Conservation (phyloP, 2,329 filamentous ascomycete species). For the Chrysoporthe austroafricana region DNA sequence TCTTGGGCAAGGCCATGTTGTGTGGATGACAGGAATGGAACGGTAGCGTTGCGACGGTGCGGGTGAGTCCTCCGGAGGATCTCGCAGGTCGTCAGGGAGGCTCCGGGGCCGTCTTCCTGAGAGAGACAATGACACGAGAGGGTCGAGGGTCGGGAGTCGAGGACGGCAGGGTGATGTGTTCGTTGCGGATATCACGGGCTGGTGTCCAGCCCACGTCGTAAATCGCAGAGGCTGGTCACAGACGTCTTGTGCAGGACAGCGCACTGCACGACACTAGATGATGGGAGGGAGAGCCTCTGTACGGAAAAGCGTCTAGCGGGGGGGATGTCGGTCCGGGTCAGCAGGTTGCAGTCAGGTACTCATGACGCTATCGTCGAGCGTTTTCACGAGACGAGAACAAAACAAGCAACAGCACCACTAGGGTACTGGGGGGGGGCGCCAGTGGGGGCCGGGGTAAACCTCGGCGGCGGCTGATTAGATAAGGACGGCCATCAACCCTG, state of each 20-base stretch:
- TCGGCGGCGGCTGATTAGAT: constrained; percentile 9
- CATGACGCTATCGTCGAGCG: constrained; percentile 17
- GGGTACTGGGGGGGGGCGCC: no score
- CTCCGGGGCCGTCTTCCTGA: neutral
- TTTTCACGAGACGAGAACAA: constrained; percentile 4
- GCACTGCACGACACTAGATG: neutral
- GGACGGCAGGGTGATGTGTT: neutral
- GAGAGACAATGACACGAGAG: neutral
- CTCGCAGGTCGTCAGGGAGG: neutral
- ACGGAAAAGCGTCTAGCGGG: neutral
- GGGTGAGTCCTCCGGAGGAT: neutral
- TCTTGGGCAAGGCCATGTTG: constrained; percentile 81
- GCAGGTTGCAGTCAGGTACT: neutral
- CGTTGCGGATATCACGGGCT: neutral
- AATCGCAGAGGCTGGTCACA: neutral
- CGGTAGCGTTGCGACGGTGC: no score
- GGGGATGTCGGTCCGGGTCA: neutral
- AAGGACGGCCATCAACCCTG: neutral
- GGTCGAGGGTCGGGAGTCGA: no score
- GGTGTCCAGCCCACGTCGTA: neutral
- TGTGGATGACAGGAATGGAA: neutral
- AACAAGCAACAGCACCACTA: neutral
- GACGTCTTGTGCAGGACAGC: neutral
- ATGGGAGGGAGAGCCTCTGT: neutral
- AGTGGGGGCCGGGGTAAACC: neutral